Evolutionary conservation across 306 rosid genomes (phyloP), one percentile per base, ranked within the genome.

Genomic region (Casuarina equisetifolia): DNA sequence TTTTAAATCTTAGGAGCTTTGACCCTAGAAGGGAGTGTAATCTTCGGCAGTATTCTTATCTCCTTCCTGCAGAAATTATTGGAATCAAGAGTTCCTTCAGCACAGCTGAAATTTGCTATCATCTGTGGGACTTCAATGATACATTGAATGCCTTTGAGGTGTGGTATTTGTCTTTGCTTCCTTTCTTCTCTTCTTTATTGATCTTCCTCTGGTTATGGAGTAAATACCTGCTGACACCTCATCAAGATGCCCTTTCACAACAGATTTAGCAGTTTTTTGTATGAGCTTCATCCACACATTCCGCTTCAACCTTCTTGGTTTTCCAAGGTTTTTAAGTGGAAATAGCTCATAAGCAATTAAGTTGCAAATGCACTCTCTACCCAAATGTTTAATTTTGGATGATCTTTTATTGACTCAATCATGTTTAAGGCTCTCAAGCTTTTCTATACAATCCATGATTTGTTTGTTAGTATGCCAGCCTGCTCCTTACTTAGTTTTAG

Each of bases 11-110:
- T 66, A 95, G 97, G 90, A 92, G 93, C 81, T 90, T 95, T 88
- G 95, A 91, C 86, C 93, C 97, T 5, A 86, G 98, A 84, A 87
- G 74, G 82, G 97, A 95, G 85, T 95, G 97, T 81, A 76, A 70
- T 82, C 83, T 92, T 71, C 85, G 97, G 68, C 87, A 83, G 89
- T 95, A 95, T 74, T 91, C 93, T 63, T 92, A 91, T 84, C 85
- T 92, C 44, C 91, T 91, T 52, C 98, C 97, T 70, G 92, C 97
- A 49, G 89, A 92, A 74, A 80, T 86, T 82, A 86, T 95, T 78
- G 98, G 97, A 70, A 89, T 95, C 79, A 83, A 81, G 72, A 83
- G 86, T 79, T 77, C 86, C 75, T 84, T 84, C 50, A 84, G 84
- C 55, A 36, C 78, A 32, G 81, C 81, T 76, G 97, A 92, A 83